Evolutionary conservation across 225 moss, liverwort and hornwort species (phyloP).

Genomic region (Anthoceros angustus): DNA sequence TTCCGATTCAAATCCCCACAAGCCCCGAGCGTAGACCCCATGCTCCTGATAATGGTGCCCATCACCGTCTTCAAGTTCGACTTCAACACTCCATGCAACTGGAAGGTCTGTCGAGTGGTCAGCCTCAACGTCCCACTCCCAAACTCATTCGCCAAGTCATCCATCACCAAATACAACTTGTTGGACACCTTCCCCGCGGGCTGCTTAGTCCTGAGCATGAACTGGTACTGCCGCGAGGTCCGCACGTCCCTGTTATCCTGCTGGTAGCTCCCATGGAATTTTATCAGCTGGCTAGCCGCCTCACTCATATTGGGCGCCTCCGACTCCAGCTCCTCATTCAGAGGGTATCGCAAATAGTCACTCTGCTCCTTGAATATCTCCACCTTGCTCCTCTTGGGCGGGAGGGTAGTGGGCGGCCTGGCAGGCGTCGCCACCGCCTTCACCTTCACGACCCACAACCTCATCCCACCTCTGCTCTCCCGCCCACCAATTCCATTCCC

Average conservation of each 20-base stretch:
- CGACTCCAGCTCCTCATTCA: slow-evolving; percentile 50
- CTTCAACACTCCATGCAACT: slow-evolving; percentile 84
- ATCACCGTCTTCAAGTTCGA: slow-evolving; percentile 66
- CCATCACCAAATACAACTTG: slow-evolving; percentile 74
- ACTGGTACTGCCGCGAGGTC: slow-evolving; percentile 62
- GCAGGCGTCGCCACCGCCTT: slow-evolving; percentile 15
- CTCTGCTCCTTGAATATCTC: slow-evolving; percentile 89
- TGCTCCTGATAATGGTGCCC: slow-evolving; percentile 52
- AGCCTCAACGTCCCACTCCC: slow-evolving; percentile 80
- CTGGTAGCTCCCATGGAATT: slow-evolving; percentile 95
- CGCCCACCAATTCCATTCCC: no score
- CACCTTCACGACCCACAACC: no score
- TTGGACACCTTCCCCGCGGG: slow-evolving; percentile 83
- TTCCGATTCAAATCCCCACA: slow-evolving; percentile 93
- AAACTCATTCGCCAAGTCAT: slow-evolving; percentile 60
- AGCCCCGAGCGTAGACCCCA: slow-evolving; percentile 85
- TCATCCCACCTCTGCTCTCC: no score
- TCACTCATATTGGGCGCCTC: slow-evolving; percentile 76
- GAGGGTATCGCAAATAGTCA: slow-evolving; percentile 53
- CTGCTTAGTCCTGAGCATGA: slow-evolving; percentile 93
- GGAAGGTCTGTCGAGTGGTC: slow-evolving; percentile 94
- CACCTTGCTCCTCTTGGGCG: slow-evolving; percentile 79
- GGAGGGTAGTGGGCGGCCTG: slow-evolving; percentile 37
- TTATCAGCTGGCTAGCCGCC: slow-evolving; percentile 73
- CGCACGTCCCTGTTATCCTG: slow-evolving; percentile 68